These are phyloP conservation scores for Lyophyllum atratum DNA, from an alignment of 768 basidiomycete species.

Conservation along the genomic window DNA sequence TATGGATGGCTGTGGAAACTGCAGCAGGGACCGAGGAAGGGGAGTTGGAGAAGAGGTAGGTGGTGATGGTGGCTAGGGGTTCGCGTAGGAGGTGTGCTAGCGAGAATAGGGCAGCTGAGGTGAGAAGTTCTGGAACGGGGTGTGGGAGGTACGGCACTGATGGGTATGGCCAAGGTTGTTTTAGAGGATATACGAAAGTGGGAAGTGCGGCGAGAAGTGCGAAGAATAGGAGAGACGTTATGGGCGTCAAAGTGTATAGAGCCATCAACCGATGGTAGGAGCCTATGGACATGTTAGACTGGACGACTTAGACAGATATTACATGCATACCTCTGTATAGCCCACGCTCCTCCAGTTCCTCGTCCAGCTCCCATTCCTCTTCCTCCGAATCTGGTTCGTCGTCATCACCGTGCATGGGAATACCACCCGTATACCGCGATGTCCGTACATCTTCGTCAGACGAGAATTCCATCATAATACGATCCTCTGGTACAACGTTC, in stretches of 20 bases:
- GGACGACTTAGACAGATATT: not conserved
- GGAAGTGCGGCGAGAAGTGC: conserved; percentile 53
- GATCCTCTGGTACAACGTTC: conserved; percentile 16
- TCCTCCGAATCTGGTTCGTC: conserved; percentile 36
- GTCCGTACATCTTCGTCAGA: not conserved
- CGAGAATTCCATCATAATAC: conserved; percentile 12
- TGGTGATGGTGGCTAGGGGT: conserved; percentile 35
- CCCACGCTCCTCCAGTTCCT: conserved; percentile 49
- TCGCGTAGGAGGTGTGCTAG: conserved; percentile 55
- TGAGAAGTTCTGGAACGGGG: conserved; percentile 66
- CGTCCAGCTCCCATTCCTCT: conserved; percentile 35
- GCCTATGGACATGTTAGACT: conserved; percentile 38
- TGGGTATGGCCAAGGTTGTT: conserved; percentile 32
- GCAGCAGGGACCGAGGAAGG: conserved; percentile 32
- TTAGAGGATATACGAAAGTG: conserved; percentile 44
- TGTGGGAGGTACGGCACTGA: conserved; percentile 55
- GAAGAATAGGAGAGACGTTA: conserved; percentile 52
- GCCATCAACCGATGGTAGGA: conserved; percentile 58
- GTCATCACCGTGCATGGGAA: conserved; percentile 27
- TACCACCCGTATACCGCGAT: conserved; percentile 12
- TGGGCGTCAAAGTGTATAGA: conserved; percentile 63
- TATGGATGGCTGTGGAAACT: conserved; percentile 46
- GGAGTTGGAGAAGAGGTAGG: conserved; percentile 31
- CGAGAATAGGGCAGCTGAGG: conserved; percentile 63
- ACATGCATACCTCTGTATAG: conserved; percentile 45